Evolutionary conservation across 495 filamentous ascomycete genomes (phyloP).

Genomic region (Aspergillus avenaceus): DNA sequence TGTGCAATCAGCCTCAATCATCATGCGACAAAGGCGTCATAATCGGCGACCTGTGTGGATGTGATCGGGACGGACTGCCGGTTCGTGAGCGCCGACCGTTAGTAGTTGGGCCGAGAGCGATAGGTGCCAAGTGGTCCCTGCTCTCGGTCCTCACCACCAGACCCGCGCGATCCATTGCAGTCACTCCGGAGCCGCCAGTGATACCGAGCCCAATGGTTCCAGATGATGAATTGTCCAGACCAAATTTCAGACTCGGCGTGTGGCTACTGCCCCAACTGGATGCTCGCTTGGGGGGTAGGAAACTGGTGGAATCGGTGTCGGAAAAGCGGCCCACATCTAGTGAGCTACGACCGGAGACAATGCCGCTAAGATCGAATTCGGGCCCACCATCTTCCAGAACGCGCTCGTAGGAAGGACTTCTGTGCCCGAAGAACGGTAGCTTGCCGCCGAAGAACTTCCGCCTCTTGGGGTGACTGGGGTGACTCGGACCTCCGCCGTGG

Average conservation of each 20-base stretch:
- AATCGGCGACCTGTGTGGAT: conserved; percentile 38
- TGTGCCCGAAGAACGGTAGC: conserved; percentile 49
- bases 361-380: conserved; percentile 68
- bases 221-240: conserved; percentile 50
- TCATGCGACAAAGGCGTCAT: conserved; percentile 39
- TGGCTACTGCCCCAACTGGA: conserved; percentile 37
- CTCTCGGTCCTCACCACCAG: conserved; percentile 77
- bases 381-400: conserved; percentile 73
- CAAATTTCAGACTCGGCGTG: conserved; percentile 51
- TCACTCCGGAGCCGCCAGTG: conserved; percentile 36
- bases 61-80: conserved; percentile 42
- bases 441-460: conserved; percentile 51
- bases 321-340: conserved; percentile 39
- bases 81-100: conserved; percentile 43
- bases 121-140: conserved; percentile 59
- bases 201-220: conserved; percentile 48
- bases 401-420: conserved; percentile 71
- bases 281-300: conserved; percentile 32
- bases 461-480: conserved; percentile 48
- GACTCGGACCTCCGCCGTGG: conserved; percentile 46
- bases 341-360: conserved; percentile 54
- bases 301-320: conserved; percentile 25
- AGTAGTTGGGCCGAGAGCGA: conserved; percentile 38
- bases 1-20: conserved; percentile 30
- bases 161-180: conserved; percentile 67